Evolutionary conservation across 768 basidiomycete species (phyloP).

Genomic region (Podaxis mareebaensis): DNA sequence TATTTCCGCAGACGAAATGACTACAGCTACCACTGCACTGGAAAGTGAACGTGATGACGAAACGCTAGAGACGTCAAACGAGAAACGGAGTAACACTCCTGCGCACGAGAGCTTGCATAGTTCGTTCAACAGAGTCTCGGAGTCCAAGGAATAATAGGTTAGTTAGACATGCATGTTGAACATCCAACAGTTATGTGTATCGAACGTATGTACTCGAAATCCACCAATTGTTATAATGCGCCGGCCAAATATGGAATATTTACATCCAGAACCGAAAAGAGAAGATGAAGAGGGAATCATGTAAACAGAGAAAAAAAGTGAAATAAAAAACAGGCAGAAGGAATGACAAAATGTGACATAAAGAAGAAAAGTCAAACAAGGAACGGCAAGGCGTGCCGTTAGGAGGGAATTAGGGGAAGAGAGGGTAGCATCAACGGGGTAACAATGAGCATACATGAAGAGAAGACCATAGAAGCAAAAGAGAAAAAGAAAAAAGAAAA

Average conservation of each 20-base stretch:
- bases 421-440: not conserved
- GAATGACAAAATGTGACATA: not conserved
- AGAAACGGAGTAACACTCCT: not conserved
- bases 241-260: not conserved
- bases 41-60: not conserved
- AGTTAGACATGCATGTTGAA: not conserved
- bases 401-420: not conserved
- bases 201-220: not conserved
- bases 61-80: not conserved
- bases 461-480: not conserved
- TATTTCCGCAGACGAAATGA: constrained; percentile 30
- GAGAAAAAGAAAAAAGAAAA: not conserved
- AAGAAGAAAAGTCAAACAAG: not conserved
- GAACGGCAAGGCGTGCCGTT: not conserved
- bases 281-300: not conserved
- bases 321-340: not conserved
- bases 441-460: not conserved
- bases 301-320: not conserved
- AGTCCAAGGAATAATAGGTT: not conserved
- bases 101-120: not conserved
- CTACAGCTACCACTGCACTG: not conserved
- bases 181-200: not conserved
- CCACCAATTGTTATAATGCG: not conserved
- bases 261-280: constrained; percentile 7
- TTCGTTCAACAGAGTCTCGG: not conserved